These are phyloP conservation scores for Russula foetens DNA, from an alignment of 768 basidiomycete species.

Conservation along the genomic window DNA sequence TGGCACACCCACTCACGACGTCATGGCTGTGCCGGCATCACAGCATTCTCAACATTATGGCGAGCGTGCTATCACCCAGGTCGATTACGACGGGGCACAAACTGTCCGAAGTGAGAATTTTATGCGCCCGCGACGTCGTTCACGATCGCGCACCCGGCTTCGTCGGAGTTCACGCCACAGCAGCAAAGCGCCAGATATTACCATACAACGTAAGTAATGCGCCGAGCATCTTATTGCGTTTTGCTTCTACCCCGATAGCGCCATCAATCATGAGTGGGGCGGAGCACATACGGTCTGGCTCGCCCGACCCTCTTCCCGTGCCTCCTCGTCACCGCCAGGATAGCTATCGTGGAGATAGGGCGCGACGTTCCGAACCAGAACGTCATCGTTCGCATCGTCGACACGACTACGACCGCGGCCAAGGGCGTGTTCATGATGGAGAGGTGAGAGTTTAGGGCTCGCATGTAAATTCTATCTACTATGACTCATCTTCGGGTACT, in stretches of 20 bases:
- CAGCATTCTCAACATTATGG: conserved; percentile 14
- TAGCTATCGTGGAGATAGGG: conserved; percentile 1
- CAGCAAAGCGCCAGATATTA: conserved; percentile 13
- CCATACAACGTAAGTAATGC: conserved; percentile 6
- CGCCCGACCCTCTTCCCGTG: conserved; percentile 14
- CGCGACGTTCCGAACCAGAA: not conserved
- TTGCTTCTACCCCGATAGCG: not conserved
- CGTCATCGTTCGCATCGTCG: conserved; percentile 10
- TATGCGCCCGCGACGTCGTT: not conserved
- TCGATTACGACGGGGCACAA: conserved; percentile 13
- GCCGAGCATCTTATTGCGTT: not conserved
- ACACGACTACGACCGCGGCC: not conserved
- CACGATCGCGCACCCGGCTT: conserved; percentile 1
- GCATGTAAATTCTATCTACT: not conserved
- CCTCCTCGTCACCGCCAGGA: conserved; percentile 5
- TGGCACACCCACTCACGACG: not conserved
- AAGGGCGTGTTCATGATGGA: not conserved
- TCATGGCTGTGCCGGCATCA: conserved; percentile 4
- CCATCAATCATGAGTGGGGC: conserved; percentile 6
- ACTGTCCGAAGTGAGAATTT: conserved; percentile 3
- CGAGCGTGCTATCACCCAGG: conserved; percentile 13
- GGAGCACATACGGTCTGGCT: conserved; percentile 1
- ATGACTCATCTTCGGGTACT: not conserved
- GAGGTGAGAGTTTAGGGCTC: conserved; percentile 2
- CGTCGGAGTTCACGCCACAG: conserved; percentile 9